Base-by-base conservation (phyloP, 2,329 filamentous ascomycete species). In the Penicillium hordei region DNA sequence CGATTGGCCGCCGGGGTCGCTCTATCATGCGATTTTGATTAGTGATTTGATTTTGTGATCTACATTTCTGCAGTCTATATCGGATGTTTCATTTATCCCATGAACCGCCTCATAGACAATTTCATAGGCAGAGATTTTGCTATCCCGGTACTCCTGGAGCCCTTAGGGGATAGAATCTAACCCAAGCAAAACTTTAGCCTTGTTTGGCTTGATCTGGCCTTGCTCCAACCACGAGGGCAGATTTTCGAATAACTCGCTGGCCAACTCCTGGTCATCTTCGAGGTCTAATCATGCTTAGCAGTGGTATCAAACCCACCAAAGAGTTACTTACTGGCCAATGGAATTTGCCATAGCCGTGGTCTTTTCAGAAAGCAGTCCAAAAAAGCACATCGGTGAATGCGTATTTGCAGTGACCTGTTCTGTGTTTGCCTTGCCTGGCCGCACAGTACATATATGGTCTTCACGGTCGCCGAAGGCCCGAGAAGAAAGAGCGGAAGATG, bases 51-150 rank as follows among this genome's bases (percentile, higher is more conserved):
- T 38, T n/a, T 36, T 7, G 33, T 36, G 21, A 49, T 23, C 8
- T 49, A 38, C 5, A 4, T 29, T 19, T 21, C 17, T 19, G 17
- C 17, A 13, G 4, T 43, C 23, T 17, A 43, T 17, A 25, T 9
- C 0, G 9, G 3, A 17, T 27, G 8, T 10, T 5, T 27, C 40
- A 44, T n/a, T 44, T 10, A 43, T n/a, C 1, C 33, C 19, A 38
- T 19, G 33, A 38, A 19, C 19, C 12, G 55, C 34, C 48, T 71
- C 65, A 65, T 78, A 78, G 0, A 79, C 75, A 42, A 79, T 67
- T 61, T 78, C 79, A 39, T 68, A 75, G 0, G 61, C 74, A 0
- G 75, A 77, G n/a, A 79, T 72, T 19, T 69, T 73, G 2, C 72
- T 70, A 52, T 77, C 70, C 0, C 74, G 68, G 53, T 78, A 62